These are phyloP conservation scores for Croton laevigatus DNA, from an alignment of 441 rosid genomes.

Conservation along the genomic window DNA sequence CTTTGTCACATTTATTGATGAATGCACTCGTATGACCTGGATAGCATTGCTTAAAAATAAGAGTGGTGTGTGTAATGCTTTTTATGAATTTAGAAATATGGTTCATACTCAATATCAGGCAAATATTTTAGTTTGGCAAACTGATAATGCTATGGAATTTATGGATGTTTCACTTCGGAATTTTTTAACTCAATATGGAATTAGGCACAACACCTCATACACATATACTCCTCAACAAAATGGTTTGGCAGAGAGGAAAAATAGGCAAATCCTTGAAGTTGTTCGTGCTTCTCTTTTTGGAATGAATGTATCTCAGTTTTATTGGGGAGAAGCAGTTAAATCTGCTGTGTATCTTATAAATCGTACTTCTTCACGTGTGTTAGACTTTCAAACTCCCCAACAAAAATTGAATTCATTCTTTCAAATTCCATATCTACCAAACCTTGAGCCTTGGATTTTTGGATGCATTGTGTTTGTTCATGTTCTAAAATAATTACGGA, in stretches of 20 bases:
- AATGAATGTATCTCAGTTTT: background rate
- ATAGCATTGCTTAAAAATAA: background rate
- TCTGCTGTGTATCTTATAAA: background rate
- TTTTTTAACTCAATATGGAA: background rate
- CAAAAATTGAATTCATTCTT: background rate
- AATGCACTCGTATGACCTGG: background rate
- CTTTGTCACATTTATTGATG: background rate
- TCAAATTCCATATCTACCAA: background rate
- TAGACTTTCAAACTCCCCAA: background rate
- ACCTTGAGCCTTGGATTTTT: conserved; percentile 2
- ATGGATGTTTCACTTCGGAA: background rate
- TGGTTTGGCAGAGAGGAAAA: background rate
- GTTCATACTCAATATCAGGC: background rate
- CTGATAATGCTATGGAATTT: background rate
- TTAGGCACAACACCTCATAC: background rate
- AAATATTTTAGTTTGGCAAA: background rate
- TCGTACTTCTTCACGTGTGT: too few species aligned
- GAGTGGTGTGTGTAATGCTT: background rate
- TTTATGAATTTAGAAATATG: background rate
- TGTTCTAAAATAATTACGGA: background rate
- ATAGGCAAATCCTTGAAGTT: background rate
- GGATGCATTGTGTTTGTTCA: background rate
- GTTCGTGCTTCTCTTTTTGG: background rate
- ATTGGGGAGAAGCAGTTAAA: background rate
- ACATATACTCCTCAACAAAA: background rate